Base-by-base conservation (phyloP, 2,329 filamentous ascomycete species). In the Colletotrichum somersetense region DNA sequence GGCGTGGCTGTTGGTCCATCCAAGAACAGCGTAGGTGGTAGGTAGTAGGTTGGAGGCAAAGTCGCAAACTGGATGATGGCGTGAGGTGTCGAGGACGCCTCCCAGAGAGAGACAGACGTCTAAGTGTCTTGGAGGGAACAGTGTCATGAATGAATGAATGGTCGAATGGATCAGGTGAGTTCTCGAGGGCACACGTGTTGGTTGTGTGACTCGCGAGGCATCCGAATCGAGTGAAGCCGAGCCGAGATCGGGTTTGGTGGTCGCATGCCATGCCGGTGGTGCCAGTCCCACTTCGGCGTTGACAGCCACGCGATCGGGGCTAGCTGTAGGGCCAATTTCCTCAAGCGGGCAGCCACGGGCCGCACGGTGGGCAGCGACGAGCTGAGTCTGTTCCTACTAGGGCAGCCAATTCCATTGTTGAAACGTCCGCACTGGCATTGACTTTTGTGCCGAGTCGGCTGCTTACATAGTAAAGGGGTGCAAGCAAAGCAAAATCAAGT, bases 271-370 rank as follows among this genome's bases (percentile, higher is more conserved):
- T 30, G 30, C 30, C 30, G 30, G 30, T 30, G 71, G 67, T 62
- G 67, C 66, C 48, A 62, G 42, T 40, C 57, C 71, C 56, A 50
- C 33, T 62, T 66, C 42, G 62, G 61, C 53, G 55, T 38, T 71
- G 67, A 52, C 50, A 66, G 38, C 69, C 69, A 69, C 62, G 62
- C 23, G 56, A 52, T 66, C 62, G 71, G 71, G 56, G 67, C 50
- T 57, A 62, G 71, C 38, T 73, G 67, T 67, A 67, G 71, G 61
- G 23, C 42, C 42, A 73, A 71, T 71, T 58, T 73, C 71, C 71
- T 63, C 56, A 62, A 71, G 62, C 59, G 62, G 67, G 56, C 56
- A 57, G 12, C 71, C 71, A 73, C 71, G 71, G 71, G 61, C 71
- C 71, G 61, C 56, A 62, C 40, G 44, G 56, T 58, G 62, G 52